A percentile compares a stretch with the other conserved stretches of the same genome.
Conservation (phyloP, 441 rosid genomes). For the Croton setiger region DNA sequence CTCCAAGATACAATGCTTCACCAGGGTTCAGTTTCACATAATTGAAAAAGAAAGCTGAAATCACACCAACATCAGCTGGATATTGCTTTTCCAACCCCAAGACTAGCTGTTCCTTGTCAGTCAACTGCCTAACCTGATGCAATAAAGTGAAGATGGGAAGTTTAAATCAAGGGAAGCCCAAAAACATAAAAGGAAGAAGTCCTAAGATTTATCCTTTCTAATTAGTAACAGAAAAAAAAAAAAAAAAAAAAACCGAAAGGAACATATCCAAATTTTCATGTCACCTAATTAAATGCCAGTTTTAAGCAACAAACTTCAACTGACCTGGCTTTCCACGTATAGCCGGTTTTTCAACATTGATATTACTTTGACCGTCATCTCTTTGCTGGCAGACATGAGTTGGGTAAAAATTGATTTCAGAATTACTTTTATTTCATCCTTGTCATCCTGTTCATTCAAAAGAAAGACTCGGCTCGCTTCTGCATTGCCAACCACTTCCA, state of each 20-base stretch:
- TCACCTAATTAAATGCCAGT: no score
- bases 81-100: constrained; percentile 54
- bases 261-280: no score
- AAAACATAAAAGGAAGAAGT: not conserved
- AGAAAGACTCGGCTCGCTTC: constrained; percentile 31
- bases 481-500: constrained; percentile 55
- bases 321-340: constrained; percentile 48
- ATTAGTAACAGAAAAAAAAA: no score
- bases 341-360: constrained; percentile 52
- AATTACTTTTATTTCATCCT: constrained; percentile 41
- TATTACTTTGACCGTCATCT: constrained; percentile 41
- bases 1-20: constrained; percentile 63
- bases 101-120: constrained; percentile 57
- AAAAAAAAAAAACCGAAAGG: not conserved
- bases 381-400: constrained; percentile 56
- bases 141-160: not conserved
- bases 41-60: constrained; percentile 43
- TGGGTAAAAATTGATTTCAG: constrained; percentile 61
- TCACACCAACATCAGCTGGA: constrained; percentile 57
- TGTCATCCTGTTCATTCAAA: constrained; percentile 40
- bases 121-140: constrained; percentile 46
- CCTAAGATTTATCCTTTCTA: no score
- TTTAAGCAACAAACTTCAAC: not conserved
- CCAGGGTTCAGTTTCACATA: constrained; percentile 57
- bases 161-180: not conserved